These are phyloP conservation scores for Pilatotrama ljubarskyi DNA, from an alignment of 768 basidiomycete species.

Conservation along the genomic window DNA sequence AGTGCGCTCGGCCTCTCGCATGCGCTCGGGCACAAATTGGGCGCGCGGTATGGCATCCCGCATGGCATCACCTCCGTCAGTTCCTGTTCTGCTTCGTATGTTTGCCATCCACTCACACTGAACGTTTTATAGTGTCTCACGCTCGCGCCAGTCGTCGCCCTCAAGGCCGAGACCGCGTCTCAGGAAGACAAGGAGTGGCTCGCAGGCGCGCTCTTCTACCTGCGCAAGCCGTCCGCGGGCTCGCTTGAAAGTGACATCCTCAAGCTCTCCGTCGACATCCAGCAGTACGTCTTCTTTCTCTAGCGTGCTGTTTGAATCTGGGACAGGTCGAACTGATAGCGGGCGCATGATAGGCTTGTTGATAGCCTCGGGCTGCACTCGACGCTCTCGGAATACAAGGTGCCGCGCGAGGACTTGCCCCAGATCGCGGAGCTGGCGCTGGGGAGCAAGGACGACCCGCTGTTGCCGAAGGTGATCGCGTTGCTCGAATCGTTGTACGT, in stretches of 20 bases:
- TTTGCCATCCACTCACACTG: not conserved
- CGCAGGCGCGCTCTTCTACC: slow-evolving; percentile 56
- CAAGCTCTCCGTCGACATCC: slow-evolving; percentile 53
- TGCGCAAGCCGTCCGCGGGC: slow-evolving; percentile 61
- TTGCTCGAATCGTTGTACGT: slow-evolving; percentile 50
- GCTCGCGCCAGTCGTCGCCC: slow-evolving; percentile 58
- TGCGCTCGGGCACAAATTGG: slow-evolving; percentile 70
- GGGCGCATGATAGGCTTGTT: slow-evolving; percentile 52
- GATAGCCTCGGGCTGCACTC: slow-evolving; percentile 56
- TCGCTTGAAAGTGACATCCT: slow-evolving; percentile 63
- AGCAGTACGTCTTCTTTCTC: slow-evolving; percentile 43
- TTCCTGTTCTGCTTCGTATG: not conserved
- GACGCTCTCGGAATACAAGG: slow-evolving; percentile 59
- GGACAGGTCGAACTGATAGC: too few relatives aligned
- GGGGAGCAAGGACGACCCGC: slow-evolving; percentile 41
- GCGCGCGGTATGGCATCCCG: slow-evolving; percentile 71
- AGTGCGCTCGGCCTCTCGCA: slow-evolving; percentile 78
- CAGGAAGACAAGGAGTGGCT: slow-evolving; percentile 64
- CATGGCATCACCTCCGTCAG: slow-evolving; percentile 84
- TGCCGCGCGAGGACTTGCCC: slow-evolving; percentile 55
- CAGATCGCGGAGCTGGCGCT: slow-evolving; percentile 53
- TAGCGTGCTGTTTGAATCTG: too few relatives aligned
- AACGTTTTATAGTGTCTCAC: slow-evolving; percentile 59
- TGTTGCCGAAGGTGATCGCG: slow-evolving; percentile 44
- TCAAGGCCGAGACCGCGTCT: slow-evolving; percentile 59